Evolutionary conservation across 208 protist genomes (phyloP).

Genomic region (Trypanosoma brucei): DNA sequence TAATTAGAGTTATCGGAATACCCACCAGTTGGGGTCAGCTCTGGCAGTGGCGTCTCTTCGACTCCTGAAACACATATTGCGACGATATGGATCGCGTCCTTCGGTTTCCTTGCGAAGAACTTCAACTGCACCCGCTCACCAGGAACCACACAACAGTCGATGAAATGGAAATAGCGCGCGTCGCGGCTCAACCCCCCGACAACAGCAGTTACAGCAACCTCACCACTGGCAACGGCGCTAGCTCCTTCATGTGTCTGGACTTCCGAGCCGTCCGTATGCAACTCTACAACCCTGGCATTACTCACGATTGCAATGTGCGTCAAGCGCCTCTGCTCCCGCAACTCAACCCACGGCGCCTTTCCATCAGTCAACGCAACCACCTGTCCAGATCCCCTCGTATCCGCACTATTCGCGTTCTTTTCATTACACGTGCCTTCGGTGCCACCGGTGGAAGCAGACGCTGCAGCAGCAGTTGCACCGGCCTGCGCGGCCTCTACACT

Average conservation of each 20-base stretch:
- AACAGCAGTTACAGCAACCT: not conserved
- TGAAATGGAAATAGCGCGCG: constrained; percentile 3
- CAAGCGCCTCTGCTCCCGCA: constrained; percentile 13
- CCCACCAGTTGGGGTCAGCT: not conserved
- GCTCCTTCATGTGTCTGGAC: constrained; percentile 25
- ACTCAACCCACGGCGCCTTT: constrained; percentile 20
- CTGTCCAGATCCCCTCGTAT: constrained; percentile 4
- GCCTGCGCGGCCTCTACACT: constrained; percentile 5
- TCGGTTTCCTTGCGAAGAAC: constrained; percentile 27
- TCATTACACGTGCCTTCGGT: no score
- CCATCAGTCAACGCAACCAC: not conserved
- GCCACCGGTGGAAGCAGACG: no score
- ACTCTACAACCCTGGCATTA: constrained; percentile 17
- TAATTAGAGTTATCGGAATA: no score
- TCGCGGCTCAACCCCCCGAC: constrained; percentile 1
- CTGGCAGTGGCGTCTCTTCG: not conserved
- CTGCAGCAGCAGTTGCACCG: constrained; percentile 1
- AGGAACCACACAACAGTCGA: constrained; percentile 2
- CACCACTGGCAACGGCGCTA: not conserved
- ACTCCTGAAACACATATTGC: constrained; percentile 19
- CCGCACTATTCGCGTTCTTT: not conserved
- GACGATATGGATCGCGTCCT: constrained; percentile 13
- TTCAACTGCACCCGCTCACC: constrained; percentile 33
- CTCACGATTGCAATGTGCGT: constrained; percentile 24
- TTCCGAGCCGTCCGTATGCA: constrained; percentile 2